Evolutionary conservation across 331 rosid genomes (phyloP).

Genomic region (Malus hybrid): DNA sequence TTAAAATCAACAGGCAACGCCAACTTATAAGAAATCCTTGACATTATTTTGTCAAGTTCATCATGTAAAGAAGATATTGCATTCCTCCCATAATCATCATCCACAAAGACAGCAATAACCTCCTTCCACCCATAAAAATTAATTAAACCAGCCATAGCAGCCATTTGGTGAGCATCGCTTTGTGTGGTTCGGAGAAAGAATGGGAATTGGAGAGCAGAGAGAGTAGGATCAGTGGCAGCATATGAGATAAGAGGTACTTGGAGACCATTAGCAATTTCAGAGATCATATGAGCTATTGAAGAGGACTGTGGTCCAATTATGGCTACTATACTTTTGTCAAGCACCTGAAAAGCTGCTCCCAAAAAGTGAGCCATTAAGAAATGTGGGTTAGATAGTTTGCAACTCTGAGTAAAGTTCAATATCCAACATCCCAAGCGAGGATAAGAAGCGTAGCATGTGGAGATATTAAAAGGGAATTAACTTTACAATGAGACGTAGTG

Average conservation of each 20-base stretch:
- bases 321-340: constrained; percentile 59
- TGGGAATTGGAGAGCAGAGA: constrained; percentile 82
- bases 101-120: constrained; percentile 62
- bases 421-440: not conserved
- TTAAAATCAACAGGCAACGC: constrained; percentile 49
- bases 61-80: constrained; percentile 62
- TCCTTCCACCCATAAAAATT: constrained; percentile 74
- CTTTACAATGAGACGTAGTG: not conserved
- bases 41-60: constrained; percentile 49
- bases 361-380: constrained; percentile 19
- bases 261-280: constrained; percentile 74
- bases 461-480: too few species aligned
- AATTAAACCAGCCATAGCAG: constrained; percentile 63
- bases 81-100: constrained; percentile 83
- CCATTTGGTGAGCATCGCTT: constrained; percentile 73
- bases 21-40: constrained; percentile 53
- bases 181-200: constrained; percentile 58
- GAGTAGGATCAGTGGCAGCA: constrained; percentile 86
- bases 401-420: not conserved
- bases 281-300: constrained; percentile 55
- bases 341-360: constrained; percentile 62
- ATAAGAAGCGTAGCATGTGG: not conserved
- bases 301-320: constrained; percentile 92
- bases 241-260: constrained; percentile 81
- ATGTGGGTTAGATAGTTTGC: constrained; percentile 2